Base-by-base conservation (phyloP, 495 filamentous ascomycete genomes). In the Neurospora terricola region DNA sequence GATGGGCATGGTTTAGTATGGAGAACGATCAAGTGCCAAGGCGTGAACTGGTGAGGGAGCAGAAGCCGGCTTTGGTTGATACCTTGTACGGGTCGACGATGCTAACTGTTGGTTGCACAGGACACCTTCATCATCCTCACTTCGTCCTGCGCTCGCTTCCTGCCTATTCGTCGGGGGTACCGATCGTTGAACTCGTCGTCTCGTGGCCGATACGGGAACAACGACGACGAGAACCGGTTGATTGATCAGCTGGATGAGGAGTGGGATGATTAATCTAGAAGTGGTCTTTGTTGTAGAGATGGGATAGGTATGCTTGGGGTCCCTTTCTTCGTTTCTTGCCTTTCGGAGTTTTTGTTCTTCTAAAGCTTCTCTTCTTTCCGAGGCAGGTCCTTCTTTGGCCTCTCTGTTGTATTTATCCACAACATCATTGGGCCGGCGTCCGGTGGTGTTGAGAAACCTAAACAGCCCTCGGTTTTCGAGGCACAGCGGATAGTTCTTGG, bases 161-260 rank as follows among this genome's bases (percentile, higher is more conserved):
- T 96, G 12, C 87, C 91, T 5, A 83, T 79, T 45, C 82, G 88
- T 72, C 84, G 90, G 72, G 90, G 92, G 9, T 93, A 94, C 77
- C 86, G 84, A 48, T 86, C 87, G 66, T 80, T 89, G 23, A 85
- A 82, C 27, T 80, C 83, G n/a, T 85, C 80, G 34, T 86, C 82
- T 40, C 77, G 79, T 43, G 81, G 84, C 54, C 79, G 86, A 62
- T 83, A 82, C 71, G 77, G 85, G 18, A 85, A 84, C 68, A 78
- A 90, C 0, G 96, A 98, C 54, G 94, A 92, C 69, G 96, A 97
- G 80, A 98, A 99, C 82, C 84, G 93, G 72, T 82, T 98, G 75
- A 98, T 99, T 77, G 96, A 99, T 82, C 93, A 97, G 80, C 86
- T 97, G 69, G 96, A 99, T 79, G 96, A 98, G 81, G 94, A 98